These are phyloP conservation scores for Saccharomycopsis crataegensis DNA, from an alignment of 1,139 yeast species.

Conservation along the genomic window DNA sequence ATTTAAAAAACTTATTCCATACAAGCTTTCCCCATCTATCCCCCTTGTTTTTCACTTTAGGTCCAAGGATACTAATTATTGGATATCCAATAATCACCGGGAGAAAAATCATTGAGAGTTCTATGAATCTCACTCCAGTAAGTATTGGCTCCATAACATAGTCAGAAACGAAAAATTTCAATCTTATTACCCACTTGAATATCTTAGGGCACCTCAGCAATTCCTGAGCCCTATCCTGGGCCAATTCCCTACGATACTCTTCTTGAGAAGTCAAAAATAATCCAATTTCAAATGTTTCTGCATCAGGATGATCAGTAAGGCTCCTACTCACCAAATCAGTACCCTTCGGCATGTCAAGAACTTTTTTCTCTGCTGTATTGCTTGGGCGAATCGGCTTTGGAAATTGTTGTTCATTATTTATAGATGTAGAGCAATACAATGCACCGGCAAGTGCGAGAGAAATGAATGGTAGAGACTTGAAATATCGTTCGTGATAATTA, in stretches of 20 bases:
- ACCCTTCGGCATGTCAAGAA: background rate
- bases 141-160: conserved; percentile 59
- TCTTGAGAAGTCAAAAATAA: conserved; percentile 53
- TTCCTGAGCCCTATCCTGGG: conserved; percentile 22
- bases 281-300: conserved; percentile 56
- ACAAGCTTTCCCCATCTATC: conserved; percentile 53
- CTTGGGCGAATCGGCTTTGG: too few species aligned
- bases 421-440: too few species aligned
- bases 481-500: too few species aligned
- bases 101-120: conserved; percentile 55
- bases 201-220: conserved; percentile 13
- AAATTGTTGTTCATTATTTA: too few species aligned
- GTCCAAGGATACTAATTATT: conserved; percentile 45
- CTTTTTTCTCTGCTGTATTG: too few species aligned
- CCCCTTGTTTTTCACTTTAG: conserved; percentile 26
- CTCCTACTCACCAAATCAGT: background rate
- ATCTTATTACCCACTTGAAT: conserved; percentile 24
- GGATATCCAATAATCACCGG: conserved; percentile 69
- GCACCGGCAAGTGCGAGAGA: too few species aligned
- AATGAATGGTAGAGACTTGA: too few species aligned
- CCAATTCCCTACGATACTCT: conserved; percentile 34
- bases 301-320: background rate
- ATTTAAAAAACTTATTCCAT: conserved; percentile 66
- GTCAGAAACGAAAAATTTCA: conserved; percentile 42
- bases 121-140: conserved; percentile 61